Percentiles rank a stretch among this genome's conserved stretches.
phyloP scores from a whole-genome alignment of 2,329 filamentous ascomycete genomes.

The Pyrenophora tritici-repentis region DNA sequence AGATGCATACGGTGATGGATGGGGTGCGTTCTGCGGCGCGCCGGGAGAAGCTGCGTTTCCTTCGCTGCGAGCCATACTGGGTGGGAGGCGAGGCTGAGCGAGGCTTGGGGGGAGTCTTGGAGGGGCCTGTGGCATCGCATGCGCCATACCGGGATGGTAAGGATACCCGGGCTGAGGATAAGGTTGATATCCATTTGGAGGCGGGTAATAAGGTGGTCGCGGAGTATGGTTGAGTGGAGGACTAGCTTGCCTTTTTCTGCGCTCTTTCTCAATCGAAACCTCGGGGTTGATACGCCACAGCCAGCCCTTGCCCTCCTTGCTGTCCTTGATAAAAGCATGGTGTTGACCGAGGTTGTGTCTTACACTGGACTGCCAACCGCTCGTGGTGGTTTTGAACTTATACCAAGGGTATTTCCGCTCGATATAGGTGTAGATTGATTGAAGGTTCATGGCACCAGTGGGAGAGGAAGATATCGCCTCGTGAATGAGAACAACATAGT shows the following conservation, averaged over 20 bases:
- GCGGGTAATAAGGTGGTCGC: conserved; percentile 39
- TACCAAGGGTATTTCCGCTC: conserved; percentile 68
- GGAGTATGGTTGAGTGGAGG: conserved; percentile 46
- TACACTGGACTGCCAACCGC: conserved; percentile 70
- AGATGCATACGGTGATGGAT: conserved; percentile 43
- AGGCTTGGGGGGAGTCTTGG: conserved; percentile 37
- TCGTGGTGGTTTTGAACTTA: conserved; percentile 63
- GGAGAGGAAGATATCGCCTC: conserved; percentile 63
- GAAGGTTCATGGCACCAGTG: conserved; percentile 63
- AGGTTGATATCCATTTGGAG: conserved; percentile 36
- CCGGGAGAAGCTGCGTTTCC: conserved; percentile 28
- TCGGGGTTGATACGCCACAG: conserved; percentile 66
- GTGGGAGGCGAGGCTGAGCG: conserved; percentile 42
- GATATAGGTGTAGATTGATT: conserved; percentile 68
- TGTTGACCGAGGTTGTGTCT: conserved; percentile 67
- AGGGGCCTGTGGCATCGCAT: conserved; percentile 37
- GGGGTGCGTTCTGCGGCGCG: conserved; percentile 32
- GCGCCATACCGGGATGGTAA: conserved; percentile 39
- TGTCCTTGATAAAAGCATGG: conserved; percentile 64
- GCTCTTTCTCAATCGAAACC: conserved; percentile 64
- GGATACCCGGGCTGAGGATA: conserved; percentile 36
- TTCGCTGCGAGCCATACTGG: conserved; percentile 41
- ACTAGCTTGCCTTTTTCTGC: conserved; percentile 56
- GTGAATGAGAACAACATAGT: conserved; percentile 68
- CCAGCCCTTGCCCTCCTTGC: conserved; percentile 66